Evolutionary conservation across 352 stramenopile species (phyloP), one percentile per base, ranked within the genome.

Genomic region (Phytophthora sp.): DNA sequence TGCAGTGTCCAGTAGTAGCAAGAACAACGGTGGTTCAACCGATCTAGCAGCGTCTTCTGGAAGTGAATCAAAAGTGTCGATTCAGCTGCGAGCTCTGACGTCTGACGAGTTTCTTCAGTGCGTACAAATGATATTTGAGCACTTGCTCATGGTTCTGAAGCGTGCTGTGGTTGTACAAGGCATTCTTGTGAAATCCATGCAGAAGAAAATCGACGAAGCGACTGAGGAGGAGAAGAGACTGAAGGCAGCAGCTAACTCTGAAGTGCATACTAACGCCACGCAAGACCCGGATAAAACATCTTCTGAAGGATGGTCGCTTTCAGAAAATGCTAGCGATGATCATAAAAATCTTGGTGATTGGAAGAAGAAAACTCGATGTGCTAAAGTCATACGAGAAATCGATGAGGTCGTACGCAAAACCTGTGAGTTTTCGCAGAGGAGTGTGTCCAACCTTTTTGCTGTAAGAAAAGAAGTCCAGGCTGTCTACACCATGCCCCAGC

Each of bases 61-160:
- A 21, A 74, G 50, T 35, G 84, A 92, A 46, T 91, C 84, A n/a
- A 94, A 96, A 61, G 82, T 96, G 11, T 94, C 84, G 13, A 77
- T 89, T 37, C 87, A 94, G 51, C 66, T 96, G 30, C 79, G 83
- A 49, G 85, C 84, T 5, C 69, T 96, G 27, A 87, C 66, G 3
- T 93, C 87, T 4, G 86, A 96, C 49, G 87, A 96, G 52, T 96
- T 96, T 54, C 70, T 94, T 7, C 81, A 92, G 51, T 96, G 87
- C 50, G 80, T 96, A 17, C 82, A 94, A 54, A 96, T 96, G 87
- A 94, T 94, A 38, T 96, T 96, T 63, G 87, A 96, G 64, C 87
- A 96, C 50, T 68, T 96, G 58, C 60, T 94, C 31, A 82, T 96
- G 71, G 62, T 94, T 1, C 64, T 96, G 13, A 87, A 92, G 59